A percentile compares a stretch with the other conserved stretches of the same genome.
Conservation (phyloP, 148 eudicot genomes). For the Polygonum maritimum region DNA sequence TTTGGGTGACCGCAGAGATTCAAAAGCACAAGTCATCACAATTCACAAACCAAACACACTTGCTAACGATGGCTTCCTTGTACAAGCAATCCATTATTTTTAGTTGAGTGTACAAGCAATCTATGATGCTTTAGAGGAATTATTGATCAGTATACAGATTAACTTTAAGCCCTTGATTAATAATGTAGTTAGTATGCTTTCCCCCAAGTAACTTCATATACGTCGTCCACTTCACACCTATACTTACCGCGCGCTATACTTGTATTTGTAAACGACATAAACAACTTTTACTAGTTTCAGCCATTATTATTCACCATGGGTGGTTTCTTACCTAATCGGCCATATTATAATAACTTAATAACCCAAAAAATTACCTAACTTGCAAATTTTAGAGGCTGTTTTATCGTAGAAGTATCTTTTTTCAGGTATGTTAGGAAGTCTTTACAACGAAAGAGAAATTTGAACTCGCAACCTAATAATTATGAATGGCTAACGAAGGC, state of each 20-base stretch:
- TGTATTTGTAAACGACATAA: not conserved
- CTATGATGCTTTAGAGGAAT: not conserved
- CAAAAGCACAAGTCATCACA: constrained; percentile 21
- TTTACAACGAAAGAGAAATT: too few relatives aligned
- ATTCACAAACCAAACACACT: constrained; percentile 10
- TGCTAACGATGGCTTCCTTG: constrained; percentile 12
- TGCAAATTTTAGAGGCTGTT: not conserved
- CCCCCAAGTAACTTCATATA: too few relatives aligned
- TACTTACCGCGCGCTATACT: not conserved
- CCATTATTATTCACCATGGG: not conserved
- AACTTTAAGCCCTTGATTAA: not conserved
- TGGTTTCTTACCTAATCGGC: not conserved
- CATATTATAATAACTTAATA: not conserved
- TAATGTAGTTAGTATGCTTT: too few relatives aligned
- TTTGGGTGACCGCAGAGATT: constrained; percentile 1
- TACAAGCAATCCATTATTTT: not conserved
- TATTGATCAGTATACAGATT: not conserved
- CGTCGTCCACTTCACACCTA: too few relatives aligned
- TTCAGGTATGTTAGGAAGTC: too few relatives aligned
- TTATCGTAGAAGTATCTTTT: too few relatives aligned
- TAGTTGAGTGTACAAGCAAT: not conserved
- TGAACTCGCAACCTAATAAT: too few relatives aligned
- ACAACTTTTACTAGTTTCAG: not conserved
- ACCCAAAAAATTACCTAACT: not conserved
- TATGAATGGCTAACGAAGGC: too few relatives aligned